These are phyloP conservation scores for Globisporangium mamillatum DNA, from an alignment of 352 stramenopile genomes.

Conservation along the genomic window DNA sequence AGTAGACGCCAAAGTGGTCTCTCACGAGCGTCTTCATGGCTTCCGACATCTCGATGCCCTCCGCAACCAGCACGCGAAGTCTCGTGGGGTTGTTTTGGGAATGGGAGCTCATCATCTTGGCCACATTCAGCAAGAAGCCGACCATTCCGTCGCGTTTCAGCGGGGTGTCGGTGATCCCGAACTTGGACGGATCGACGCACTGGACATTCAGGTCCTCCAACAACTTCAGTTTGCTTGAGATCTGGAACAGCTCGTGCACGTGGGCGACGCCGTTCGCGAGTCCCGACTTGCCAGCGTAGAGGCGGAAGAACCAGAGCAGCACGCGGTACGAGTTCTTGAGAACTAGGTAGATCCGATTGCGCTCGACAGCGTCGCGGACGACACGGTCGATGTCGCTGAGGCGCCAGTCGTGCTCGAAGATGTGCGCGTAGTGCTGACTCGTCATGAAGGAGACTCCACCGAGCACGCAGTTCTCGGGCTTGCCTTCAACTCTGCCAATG, in stretches of 20 bases:
- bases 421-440: slow-evolving; percentile 28
- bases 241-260: slow-evolving; percentile 36
- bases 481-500: not conserved
- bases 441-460: slow-evolving; percentile 27
- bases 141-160: slow-evolving; percentile 48
- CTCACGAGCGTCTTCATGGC: slow-evolving; percentile 43
- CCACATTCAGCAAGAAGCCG: slow-evolving; percentile 43
- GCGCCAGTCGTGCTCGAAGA: slow-evolving; percentile 60
- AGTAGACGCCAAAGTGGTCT: slow-evolving; percentile 56
- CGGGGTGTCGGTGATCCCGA: slow-evolving; percentile 43
- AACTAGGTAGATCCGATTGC: slow-evolving; percentile 45
- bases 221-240: slow-evolving; percentile 45
- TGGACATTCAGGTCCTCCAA: slow-evolving; percentile 62
- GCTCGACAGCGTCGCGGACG: slow-evolving; percentile 65
- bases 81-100: slow-evolving; percentile 31
- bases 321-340: slow-evolving; percentile 52
- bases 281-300: slow-evolving; percentile 36
- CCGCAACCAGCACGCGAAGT: slow-evolving; percentile 35
- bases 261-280: slow-evolving; percentile 18
- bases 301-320: slow-evolving; percentile 63
- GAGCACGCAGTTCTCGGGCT: slow-evolving; percentile 28
- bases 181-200: slow-evolving; percentile 42
- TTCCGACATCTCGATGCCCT: slow-evolving; percentile 64
- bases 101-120: slow-evolving; percentile 46
- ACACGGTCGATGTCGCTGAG: slow-evolving; percentile 45